Base-by-base conservation (phyloP, 441 rosid genomes). In the Isatis lusitanica region DNA sequence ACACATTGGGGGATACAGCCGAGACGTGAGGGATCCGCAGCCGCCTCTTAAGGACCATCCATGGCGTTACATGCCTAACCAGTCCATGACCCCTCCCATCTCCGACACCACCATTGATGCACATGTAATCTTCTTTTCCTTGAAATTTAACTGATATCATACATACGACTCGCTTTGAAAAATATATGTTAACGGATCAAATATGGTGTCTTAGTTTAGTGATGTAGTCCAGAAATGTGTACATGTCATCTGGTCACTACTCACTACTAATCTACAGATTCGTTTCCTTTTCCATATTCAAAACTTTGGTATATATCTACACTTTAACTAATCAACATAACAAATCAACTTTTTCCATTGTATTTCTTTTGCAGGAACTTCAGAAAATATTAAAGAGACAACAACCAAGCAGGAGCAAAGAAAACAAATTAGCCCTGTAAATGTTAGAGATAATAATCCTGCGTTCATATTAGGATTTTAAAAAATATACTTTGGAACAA, bases 61-160 rank as follows among this genome's bases (percentile, higher is more conserved):
- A 33, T 94, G 98, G 98, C 93, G 98, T 28, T 89, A 89, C 83
- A 94, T 94, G 97, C 94, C 98, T 31, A 92, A 94, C 83, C 98
- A 94, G 3, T 97, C 97, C 31, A 94, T 94, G 98, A 94, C 97
- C 3, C 98, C 97, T 79, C 96, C 92, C 82, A 81, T 90, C 69
- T 94, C 98, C 21, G 98, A 97, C 51, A 92, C 97, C 78, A 90
- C 98, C 75, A 92, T 94, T 21, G 98, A 94, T 76, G 97, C 75
- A 17, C 98, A 92, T 88, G 98, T 94, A 82, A 66, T 9, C 8
- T 56, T 15, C 2, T 35, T 64, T 53, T 21, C 70, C 38, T 42
- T n/a, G n/a, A n/a, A n/a, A n/a, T n/a, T n/a, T n/a, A n/a, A n/a
- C n/a, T n/a, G n/a, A n/a, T n/a, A 15, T 15, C 39, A 63, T 15